Conservation (phyloP, 768 basidiomycete species). For the Trametes gibbosa region DNA sequence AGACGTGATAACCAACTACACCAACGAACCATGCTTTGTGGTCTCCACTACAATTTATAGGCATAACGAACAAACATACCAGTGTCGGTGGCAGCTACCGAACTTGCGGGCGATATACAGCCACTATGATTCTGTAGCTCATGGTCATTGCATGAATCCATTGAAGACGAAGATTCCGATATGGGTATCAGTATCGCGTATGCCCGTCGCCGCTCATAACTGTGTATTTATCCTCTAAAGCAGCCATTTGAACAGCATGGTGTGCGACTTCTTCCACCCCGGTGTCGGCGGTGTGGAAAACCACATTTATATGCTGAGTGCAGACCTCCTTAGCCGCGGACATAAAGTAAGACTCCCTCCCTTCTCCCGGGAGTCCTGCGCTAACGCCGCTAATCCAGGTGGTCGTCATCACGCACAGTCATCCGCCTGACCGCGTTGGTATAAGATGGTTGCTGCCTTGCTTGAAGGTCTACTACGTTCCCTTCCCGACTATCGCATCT, state of each 20-base stretch:
- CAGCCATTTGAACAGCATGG: slow-evolving; percentile 57
- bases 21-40: slow-evolving; percentile 19
- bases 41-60: too few species aligned
- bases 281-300: slow-evolving; percentile 94
- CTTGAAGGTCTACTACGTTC: slow-evolving; percentile 94
- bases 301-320: slow-evolving; percentile 91
- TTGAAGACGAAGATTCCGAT: neutral
- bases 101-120: too few species aligned
- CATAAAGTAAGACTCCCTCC: slow-evolving; percentile 61
- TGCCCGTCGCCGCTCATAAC: neutral
- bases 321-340: slow-evolving; percentile 75
- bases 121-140: too few species aligned
- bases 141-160: too few species aligned
- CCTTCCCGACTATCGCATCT: slow-evolving; percentile 83
- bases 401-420: slow-evolving; percentile 91
- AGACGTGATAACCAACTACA: slow-evolving; percentile 31
- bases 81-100: too few species aligned
- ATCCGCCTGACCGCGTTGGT: slow-evolving; percentile 81
- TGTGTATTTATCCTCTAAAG: neutral
- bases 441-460: slow-evolving; percentile 85
- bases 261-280: slow-evolving; percentile 96
- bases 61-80: too few species aligned
- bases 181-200: slow-evolving; percentile 18
- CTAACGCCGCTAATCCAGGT: slow-evolving; percentile 48
- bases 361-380: neutral